These are phyloP conservation scores for Arachis hypogaea DNA, from an alignment of 306 rosid genomes.

Conservation along the genomic window DNA sequence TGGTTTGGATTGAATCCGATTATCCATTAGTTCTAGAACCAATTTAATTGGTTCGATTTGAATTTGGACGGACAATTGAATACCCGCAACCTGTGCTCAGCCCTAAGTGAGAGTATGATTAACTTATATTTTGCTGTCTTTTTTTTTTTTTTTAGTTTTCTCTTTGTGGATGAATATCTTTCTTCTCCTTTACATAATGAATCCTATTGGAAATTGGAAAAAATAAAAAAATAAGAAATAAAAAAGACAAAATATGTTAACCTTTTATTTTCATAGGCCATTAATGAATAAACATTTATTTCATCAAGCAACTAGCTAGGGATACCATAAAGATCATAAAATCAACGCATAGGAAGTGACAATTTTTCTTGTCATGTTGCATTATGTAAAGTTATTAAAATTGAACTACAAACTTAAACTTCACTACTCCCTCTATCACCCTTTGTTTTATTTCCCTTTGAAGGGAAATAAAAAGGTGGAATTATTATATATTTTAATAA, in stretches of 20 bases:
- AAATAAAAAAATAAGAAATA: background rate
- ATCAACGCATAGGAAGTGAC: background rate
- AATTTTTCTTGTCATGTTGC: background rate
- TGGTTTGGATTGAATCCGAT: too few relatives aligned
- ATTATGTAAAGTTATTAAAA: background rate
- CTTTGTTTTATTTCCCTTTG: background rate
- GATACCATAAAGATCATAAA: conserved; percentile 5
- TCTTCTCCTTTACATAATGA: background rate
- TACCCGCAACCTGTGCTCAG: too few relatives aligned
- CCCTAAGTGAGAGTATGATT: background rate
- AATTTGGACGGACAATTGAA: too few relatives aligned
- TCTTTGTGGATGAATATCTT: conserved; percentile 16
- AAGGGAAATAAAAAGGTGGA: background rate
- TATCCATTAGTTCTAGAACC: too few relatives aligned
- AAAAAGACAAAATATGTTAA: background rate
- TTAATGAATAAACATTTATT: background rate
- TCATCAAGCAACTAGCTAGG: background rate
- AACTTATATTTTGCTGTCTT: background rate
- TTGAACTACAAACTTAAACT: background rate
- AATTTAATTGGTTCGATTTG: too few relatives aligned
- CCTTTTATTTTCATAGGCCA: background rate
- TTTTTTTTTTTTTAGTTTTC: background rate
- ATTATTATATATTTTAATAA: background rate
- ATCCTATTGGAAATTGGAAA: background rate
- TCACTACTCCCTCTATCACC: background rate